A percentile compares a stretch with the other conserved stretches of the same genome.
These are phyloP conservation scores for Lecanicillium sp. DNA, from an alignment of 2,329 filamentous ascomycete genomes.

Conservation along the genomic window DNA sequence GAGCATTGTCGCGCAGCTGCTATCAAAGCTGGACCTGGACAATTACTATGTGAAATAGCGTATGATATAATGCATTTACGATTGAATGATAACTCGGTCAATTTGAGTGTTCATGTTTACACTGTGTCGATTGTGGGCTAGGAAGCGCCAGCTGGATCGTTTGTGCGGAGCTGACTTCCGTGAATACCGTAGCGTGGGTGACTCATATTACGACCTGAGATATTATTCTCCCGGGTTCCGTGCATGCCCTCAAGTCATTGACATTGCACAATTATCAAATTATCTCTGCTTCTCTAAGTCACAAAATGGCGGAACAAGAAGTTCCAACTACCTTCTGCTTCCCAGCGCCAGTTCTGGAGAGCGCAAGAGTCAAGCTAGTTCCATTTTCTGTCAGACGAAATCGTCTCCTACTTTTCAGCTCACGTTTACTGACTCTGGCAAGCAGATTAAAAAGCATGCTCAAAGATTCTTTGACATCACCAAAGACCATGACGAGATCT, in stretches of 20 bases:
- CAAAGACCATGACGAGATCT: conserved; percentile 5
- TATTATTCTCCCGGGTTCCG: no score
- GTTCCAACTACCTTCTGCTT: no score
- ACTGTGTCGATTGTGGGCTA: not conserved
- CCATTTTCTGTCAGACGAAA: not conserved
- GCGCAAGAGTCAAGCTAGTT: conserved; percentile 1
- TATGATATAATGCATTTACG: not conserved
- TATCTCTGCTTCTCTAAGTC: no score
- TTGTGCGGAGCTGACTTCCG: no score
- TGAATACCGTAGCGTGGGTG: no score
- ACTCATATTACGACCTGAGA: no score
- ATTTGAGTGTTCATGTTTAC: not conserved
- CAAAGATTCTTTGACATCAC: conserved; percentile 6
- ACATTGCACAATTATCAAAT: no score
- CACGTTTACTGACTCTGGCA: not conserved
- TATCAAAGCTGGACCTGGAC: conserved; percentile 66
- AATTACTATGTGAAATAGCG: conserved; percentile 50
- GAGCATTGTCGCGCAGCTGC: conserved; percentile 61
- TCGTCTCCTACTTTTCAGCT: no score
- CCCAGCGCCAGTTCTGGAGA: not conserved
- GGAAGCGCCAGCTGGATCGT: no score
- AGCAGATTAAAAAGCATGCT: conserved; percentile 4
- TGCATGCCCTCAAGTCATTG: no score
- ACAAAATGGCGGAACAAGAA: no score
- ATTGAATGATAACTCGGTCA: no score